Percentiles rank a stretch among this genome's conserved stretches.
Evolutionary conservation across 1,284 basidiomycete genomes (phyloP).

Genomic region (Anthracocystis panici-leucophaei): DNA sequence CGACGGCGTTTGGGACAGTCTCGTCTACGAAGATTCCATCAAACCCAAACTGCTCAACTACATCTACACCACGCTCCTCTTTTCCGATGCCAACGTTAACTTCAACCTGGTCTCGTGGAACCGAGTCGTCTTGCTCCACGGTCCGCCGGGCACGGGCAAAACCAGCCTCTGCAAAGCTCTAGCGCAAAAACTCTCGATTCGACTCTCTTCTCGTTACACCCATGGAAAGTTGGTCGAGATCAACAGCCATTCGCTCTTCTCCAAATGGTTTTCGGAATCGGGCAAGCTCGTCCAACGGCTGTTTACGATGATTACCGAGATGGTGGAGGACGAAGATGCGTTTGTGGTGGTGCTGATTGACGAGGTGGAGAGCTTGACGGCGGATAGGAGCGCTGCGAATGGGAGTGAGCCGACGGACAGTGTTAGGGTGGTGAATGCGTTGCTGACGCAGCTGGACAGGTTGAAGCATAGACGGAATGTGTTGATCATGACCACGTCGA

Average conservation of each 20-base stretch:
- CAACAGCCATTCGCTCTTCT: conserved; percentile 74
- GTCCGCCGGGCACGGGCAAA: conserved; percentile 97
- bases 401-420: conserved; percentile 96
- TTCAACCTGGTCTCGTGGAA: conserved; percentile 96
- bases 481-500: conserved; percentile 95
- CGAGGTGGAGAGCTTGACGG: conserved; percentile 95
- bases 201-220: conserved; percentile 86
- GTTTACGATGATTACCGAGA: conserved; percentile 87
- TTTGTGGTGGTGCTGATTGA: conserved; percentile 95
- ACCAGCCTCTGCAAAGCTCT: conserved; percentile 93
- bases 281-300: conserved; percentile 96
- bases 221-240: conserved; percentile 92
- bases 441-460: conserved; percentile 96
- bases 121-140: conserved; percentile 90
- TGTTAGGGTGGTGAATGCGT: conserved; percentile 94
- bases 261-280: conserved; percentile 85
- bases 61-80: conserved; percentile 89
- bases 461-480: conserved; percentile 92
- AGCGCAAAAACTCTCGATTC: conserved; percentile 93
- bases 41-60: conserved; percentile 90
- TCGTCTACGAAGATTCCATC: conserved; percentile 90
- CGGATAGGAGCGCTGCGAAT: conserved; percentile 90
- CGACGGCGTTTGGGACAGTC: conserved; percentile 87
- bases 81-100: conserved; percentile 89
- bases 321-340: conserved; percentile 86